Evolutionary conservation across 2,329 filamentous ascomycete species (phyloP).

Genomic region (Ambrosiella cleistominuta): DNA sequence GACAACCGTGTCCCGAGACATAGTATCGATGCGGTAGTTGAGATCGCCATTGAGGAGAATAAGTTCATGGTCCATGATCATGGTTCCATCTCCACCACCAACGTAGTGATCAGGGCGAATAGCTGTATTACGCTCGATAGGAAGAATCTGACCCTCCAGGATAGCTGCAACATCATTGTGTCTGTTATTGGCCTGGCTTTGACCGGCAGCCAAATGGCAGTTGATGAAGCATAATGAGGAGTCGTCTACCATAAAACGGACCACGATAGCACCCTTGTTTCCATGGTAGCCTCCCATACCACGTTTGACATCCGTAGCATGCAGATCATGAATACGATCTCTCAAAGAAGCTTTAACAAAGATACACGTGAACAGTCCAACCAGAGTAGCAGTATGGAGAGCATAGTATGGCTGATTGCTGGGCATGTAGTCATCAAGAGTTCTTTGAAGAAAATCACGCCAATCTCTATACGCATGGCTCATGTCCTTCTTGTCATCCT

Average conservation of each 20-base stretch:
- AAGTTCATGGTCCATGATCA: constrained; percentile 96
- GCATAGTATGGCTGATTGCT: constrained; percentile 62
- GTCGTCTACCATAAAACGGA: constrained; percentile 88
- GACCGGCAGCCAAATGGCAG: constrained; percentile 88
- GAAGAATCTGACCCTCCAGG: constrained; percentile 62
- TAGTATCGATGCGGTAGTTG: constrained; percentile 96
- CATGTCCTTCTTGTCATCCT: constrained; percentile 75
- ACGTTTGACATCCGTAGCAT: constrained; percentile 73
- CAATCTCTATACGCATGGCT: constrained; percentile 94
- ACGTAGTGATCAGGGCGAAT: constrained; percentile 62
- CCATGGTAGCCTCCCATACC: constrained; percentile 91
- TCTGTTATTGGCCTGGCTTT: constrained; percentile 73
- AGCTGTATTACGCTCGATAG: constrained; percentile 47
- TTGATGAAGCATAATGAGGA: constrained; percentile 93
- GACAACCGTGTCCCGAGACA: constrained; percentile 84
- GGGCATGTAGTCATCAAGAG: constrained; percentile 70
- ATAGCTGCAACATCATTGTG: constrained; percentile 89
- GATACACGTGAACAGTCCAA: constrained; percentile 88
- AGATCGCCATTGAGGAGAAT: constrained; percentile 90
- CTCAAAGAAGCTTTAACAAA: constrained; percentile 75
- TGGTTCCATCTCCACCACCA: constrained; percentile 82
- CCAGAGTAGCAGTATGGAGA: constrained; percentile 70
- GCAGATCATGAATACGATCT: constrained; percentile 58
- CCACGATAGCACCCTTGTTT: constrained; percentile 84
- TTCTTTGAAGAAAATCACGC: constrained; percentile 73